Percentiles rank a stretch among this genome's conserved stretches.
Evolutionary conservation across 1,139 yeast species (phyloP).

Genomic region (Lodderomyces oxycetoniae): DNA sequence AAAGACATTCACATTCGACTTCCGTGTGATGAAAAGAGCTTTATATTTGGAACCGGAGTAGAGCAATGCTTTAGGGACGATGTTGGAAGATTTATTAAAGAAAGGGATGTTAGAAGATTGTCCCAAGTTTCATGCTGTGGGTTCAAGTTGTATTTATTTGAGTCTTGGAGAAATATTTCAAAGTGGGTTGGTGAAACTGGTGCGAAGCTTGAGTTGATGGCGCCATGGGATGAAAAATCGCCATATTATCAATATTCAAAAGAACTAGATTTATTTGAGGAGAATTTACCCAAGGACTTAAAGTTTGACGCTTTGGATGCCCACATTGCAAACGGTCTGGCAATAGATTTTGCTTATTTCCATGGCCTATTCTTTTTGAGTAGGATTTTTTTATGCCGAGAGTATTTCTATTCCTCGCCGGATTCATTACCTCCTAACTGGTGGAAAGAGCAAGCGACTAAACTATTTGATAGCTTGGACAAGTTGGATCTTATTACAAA

Average conservation of each 20-base stretch:
- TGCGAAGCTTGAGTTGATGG: constrained; percentile 22
- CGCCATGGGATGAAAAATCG: constrained; percentile 26
- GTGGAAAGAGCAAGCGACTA: constrained; percentile 25
- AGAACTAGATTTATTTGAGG: constrained; percentile 20
- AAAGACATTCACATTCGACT: constrained; percentile 21
- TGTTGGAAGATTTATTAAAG: constrained; percentile 13
- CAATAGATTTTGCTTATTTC: constrained; percentile 32
- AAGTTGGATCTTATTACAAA: constrained; percentile 21
- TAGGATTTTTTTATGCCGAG: constrained; percentile 30
- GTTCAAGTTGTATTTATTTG: constrained; percentile 26
- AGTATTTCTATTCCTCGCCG: constrained; percentile 31
- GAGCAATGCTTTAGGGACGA: constrained; percentile 16
- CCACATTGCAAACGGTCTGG: constrained; percentile 30
- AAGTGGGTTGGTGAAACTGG: constrained; percentile 33
- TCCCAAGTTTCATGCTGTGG: constrained; percentile 19
- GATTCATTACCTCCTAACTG: constrained; percentile 25
- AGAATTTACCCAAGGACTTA: constrained; percentile 21
- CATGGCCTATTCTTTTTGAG: constrained; percentile 32
- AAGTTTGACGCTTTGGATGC: constrained; percentile 24
- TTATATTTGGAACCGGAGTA: constrained; percentile 19
- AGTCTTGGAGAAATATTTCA: constrained; percentile 30
- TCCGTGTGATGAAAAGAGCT: constrained; percentile 23
- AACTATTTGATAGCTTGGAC: constrained; percentile 22
- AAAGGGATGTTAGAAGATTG: constrained; percentile 6
- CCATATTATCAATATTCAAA: constrained; percentile 20